Evolutionary conservation across 108 stramenopile genomes (phyloP).

Genomic region (Cyclotella baltica): DNA sequence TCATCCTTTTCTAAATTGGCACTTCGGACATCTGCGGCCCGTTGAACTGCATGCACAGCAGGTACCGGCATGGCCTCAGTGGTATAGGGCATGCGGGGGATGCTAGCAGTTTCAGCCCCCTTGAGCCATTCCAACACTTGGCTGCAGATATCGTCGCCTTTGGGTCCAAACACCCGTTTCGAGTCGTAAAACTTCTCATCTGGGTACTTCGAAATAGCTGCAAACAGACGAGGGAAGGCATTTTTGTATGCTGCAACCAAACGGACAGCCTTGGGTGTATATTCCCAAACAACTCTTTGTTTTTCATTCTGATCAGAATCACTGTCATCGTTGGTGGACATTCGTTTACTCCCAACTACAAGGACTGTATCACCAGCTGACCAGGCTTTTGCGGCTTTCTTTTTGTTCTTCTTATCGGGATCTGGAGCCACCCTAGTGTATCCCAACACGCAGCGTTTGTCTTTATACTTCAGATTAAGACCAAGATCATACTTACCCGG

Average conservation of each 20-base stretch:
- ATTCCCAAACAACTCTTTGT: constrained; percentile 89
- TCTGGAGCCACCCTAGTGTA: constrained; percentile 79
- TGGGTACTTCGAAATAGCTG: constrained; percentile 71
- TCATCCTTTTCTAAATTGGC: constrained; percentile 76
- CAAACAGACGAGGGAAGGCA: constrained; percentile 92
- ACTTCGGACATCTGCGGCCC: constrained; percentile 88
- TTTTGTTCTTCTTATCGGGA: constrained; percentile 31
- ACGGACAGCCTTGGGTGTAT: constrained; percentile 88
- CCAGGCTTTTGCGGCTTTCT: constrained; percentile 76
- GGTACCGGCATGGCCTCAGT: constrained; percentile 91
- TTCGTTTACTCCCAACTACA: constrained; percentile 76
- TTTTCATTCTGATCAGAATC: constrained; percentile 56
- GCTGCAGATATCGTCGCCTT: constrained; percentile 71
- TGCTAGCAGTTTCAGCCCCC: constrained; percentile 82
- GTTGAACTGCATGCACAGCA: constrained; percentile 92
- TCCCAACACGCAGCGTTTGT: constrained; percentile 86
- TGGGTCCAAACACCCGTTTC: constrained; percentile 74
- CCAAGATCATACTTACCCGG: constrained; percentile 91
- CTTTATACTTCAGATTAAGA: constrained; percentile 90
- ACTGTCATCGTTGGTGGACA: constrained; percentile 38
- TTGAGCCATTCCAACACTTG: constrained; percentile 90
- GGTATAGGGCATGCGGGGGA: constrained; percentile 90
- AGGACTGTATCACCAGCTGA: constrained; percentile 81
- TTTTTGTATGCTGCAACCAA: constrained; percentile 91
- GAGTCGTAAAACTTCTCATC: constrained; percentile 91